Percentiles rank a stretch among this genome's conserved stretches.
These are phyloP conservation scores for Cutaneotrichosporon sp. DNA, from an alignment of 1,284 basidiomycete genomes.

Conservation along the genomic window DNA sequence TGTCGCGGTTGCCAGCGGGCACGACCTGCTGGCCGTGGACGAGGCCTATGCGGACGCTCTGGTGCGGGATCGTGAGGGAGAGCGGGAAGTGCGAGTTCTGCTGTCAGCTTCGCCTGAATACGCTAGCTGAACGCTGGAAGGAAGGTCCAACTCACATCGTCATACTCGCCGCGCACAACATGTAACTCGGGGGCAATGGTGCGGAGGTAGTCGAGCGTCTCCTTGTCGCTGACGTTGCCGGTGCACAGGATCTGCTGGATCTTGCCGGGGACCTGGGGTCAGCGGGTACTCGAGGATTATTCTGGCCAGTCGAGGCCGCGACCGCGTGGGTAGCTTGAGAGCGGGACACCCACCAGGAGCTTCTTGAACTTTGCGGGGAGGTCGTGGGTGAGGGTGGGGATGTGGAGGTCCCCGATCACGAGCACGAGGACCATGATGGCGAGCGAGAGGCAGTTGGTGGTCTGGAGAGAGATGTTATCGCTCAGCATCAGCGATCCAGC, in stretches of 20 bases:
- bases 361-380: conserved; percentile 97
- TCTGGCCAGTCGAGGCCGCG: too few species aligned
- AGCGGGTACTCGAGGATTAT: too few species aligned
- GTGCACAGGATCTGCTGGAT: conserved; percentile 98
- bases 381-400: conserved; percentile 82
- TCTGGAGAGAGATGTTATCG: neutral
- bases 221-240: conserved; percentile 95
- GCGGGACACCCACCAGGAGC: conserved; percentile 73
- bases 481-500: neutral
- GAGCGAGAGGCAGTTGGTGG: neutral
- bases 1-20: conserved; percentile 87
- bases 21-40: conserved; percentile 95
- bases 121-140: too few species aligned
- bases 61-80: conserved; percentile 77
- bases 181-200: conserved; percentile 95
- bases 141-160: conserved; percentile 85
- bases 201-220: conserved; percentile 95
- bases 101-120: conserved; percentile 7
- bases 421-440: conserved; percentile 76
- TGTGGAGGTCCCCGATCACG: conserved; percentile 91
- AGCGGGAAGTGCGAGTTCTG: conserved; percentile 66
- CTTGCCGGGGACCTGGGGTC: conserved; percentile 74
- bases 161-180: conserved; percentile 91
- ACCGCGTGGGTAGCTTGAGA: too few species aligned
- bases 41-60: conserved; percentile 80